Base-by-base conservation (phyloP, 2,329 filamentous ascomycete species). In the Calonectria multiphialidica region DNA sequence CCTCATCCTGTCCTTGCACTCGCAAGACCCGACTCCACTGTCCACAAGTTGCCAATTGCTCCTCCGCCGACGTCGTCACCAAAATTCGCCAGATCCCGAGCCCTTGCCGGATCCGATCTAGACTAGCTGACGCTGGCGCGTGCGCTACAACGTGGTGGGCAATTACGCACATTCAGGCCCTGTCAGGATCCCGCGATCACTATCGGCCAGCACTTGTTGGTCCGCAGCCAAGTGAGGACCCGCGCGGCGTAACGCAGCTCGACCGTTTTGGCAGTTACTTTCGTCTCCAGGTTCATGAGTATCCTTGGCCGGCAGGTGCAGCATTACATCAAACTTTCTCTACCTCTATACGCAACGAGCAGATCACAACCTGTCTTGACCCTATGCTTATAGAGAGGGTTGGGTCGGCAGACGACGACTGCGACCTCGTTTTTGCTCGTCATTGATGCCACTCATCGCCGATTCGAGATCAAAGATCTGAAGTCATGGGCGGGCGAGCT, bases 191-290 rank as follows among this genome's bases (percentile, higher is more conserved):
- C 70, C 73, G 73, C 71, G 73, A 77, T 77, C 77, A 75, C 70
- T 79, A 78, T 79, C 74, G 74, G 69, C 72, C 72, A 77, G 73
- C 74, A 79, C 45, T 72, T 74, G 78, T 78, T 80, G 78, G 77
- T 77, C 72, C 71, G 72, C 70, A 72, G 70, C 68, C 72, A 75
- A 72, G 69, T 74, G 74, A 77, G 72, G 72, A 74, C 73, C 71
- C 74, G 63, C 75, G 78, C 75, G 73, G 76, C 77, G 75, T 75
- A 74, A 81, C 77, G 79, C 79, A 81, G 71, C 74, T 81, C 79
- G 78, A 81, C 79, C 68, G 57, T 80, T 81, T 70, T 53, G 79
- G 79, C 72, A 79, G 75, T 76, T 73, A 62, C 75, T 72, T 71
- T 74, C 66, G 66, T 75, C 69, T 74, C 69, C 74, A 78, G 63